Evolutionary conservation across 192 early-diverging fungal species (phyloP), one percentile per base, ranked within the genome.

Genomic region (Mortierella claussenii): DNA sequence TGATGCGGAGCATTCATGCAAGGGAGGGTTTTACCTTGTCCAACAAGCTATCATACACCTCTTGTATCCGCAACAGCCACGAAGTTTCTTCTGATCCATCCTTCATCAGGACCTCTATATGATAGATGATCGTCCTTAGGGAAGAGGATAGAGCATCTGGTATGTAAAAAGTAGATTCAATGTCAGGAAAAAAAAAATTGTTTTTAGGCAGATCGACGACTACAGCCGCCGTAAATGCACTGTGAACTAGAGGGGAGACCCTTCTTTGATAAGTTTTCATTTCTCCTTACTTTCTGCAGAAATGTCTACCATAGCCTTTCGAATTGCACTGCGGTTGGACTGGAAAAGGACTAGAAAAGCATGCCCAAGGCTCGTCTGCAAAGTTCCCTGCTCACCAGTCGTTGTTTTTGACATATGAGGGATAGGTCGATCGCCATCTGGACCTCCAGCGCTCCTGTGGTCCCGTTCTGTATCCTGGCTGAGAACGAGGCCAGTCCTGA

Each of bases 281-380:
- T 17, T 37, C 34, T 8, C 12, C 54, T 0, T 58, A 63, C 69
- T 57, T 57, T 71, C 60, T 6, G 33, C 36, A 18, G 47, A 44
- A 26, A 63, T 21, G 26, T 71, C 45, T 8, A 20, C 33, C 15
- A 63, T 48, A 1, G 69, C 69, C 20, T 55, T 60, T 42, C 46
- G 20, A 10, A 71, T 27, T 0, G 55, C 60, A 0, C 60, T 50
- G 9, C 69, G 69, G n/a, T 44, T 71, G 2, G 69, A 36, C 36
- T 71, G 69, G 26, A 71, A 71, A 21, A 71, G 55, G 47, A 71
- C 55, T 31, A 71, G 37, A 40, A 63, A 57, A 3, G 37, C 53
- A 21, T 44, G 60, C 7, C 69, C 60, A n/a, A 71, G 60, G 17
- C 31, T 56, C 43, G 60, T n/a, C n/a, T n/a, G n/a, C n/a, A n/a